phyloP scores from a whole-genome alignment of 176 grass and related monocot genomes.

The Oropetium thomaeum region DNA sequence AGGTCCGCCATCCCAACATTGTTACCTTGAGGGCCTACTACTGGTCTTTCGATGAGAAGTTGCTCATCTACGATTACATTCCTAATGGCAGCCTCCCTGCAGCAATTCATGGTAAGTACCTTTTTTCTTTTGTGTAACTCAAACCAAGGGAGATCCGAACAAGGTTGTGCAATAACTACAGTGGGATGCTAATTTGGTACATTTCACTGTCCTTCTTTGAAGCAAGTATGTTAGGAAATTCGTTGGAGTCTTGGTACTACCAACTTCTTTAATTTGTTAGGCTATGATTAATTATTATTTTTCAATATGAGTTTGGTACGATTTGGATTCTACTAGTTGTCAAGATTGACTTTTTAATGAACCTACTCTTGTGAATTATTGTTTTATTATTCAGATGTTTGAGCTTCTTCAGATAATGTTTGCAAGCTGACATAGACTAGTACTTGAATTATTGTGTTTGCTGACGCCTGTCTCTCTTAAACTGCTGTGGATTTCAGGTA shows the following conservation, averaged over 20 bases:
- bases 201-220: neutral
- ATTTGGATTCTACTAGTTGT: neutral
- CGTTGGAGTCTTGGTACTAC: too few species aligned
- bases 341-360: slow-evolving; percentile 22
- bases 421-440: neutral
- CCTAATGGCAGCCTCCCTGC: slow-evolving; percentile 77
- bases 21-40: slow-evolving; percentile 90
- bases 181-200: slow-evolving; percentile 5
- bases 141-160: neutral
- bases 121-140: neutral
- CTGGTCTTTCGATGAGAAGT: slow-evolving; percentile 95
- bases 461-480: slow-evolving; percentile 8
- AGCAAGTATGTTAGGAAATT: slow-evolving; percentile 5
- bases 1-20: slow-evolving; percentile 89
- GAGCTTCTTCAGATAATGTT: neutral
- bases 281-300: neutral
- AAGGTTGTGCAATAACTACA: neutral
- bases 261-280: neutral
- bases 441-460: slow-evolving; percentile 3
- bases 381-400: neutral
- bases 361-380: neutral
- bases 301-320: neutral
- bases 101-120: slow-evolving; percentile 85
- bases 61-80: slow-evolving; percentile 94
- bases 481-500: slow-evolving; percentile 46